Conservation (phyloP, 1,139 yeast genomes). For the Meyerozyma carpophila region DNA sequence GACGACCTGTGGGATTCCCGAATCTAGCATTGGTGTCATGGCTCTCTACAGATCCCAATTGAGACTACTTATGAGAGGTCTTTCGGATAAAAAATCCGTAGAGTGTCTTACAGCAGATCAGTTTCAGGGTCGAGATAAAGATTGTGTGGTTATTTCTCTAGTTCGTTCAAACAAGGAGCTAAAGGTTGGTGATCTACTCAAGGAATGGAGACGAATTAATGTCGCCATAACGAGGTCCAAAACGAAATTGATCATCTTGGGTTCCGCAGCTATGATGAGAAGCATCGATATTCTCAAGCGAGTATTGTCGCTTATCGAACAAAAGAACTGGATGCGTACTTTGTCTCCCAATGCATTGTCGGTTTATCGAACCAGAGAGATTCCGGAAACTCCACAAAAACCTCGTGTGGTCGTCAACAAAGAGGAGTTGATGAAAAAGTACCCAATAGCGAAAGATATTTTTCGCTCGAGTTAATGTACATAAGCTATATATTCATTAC, state of each 20-base stretch:
- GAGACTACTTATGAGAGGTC: conserved; percentile 42
- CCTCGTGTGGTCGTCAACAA: not conserved
- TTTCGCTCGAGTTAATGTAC: not conserved
- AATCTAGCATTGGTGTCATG: conserved; percentile 72
- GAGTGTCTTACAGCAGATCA: conserved; percentile 93
- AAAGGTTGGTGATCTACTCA: conserved; percentile 69
- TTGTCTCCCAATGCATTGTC: conserved; percentile 39
- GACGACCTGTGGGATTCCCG: conserved; percentile 53
- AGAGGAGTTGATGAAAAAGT: not conserved
- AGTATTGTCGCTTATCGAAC: conserved; percentile 56
- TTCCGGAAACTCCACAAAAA: conserved; percentile 19
- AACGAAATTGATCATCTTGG: conserved; percentile 75
- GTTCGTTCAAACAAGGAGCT: conserved; percentile 74
- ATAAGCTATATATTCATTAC: conserved; percentile 2
- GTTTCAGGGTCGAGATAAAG: conserved; percentile 94
- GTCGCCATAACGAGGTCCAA: conserved; percentile 93
- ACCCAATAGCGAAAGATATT: not conserved
- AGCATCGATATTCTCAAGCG: conserved; percentile 51
- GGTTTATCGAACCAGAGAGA: conserved; percentile 12
- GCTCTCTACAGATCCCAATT: conserved; percentile 85
- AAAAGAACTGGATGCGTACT: conserved; percentile 60
- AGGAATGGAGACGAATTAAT: conserved; percentile 88
- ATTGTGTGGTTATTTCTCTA: conserved; percentile 78
- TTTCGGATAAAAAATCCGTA: conserved; percentile 38
- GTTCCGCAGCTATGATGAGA: conserved; percentile 63